Evolutionary conservation across 495 filamentous ascomycete genomes (phyloP), one percentile per base, ranked within the genome.

Genomic region (Aspergillus heteromorphus): DNA sequence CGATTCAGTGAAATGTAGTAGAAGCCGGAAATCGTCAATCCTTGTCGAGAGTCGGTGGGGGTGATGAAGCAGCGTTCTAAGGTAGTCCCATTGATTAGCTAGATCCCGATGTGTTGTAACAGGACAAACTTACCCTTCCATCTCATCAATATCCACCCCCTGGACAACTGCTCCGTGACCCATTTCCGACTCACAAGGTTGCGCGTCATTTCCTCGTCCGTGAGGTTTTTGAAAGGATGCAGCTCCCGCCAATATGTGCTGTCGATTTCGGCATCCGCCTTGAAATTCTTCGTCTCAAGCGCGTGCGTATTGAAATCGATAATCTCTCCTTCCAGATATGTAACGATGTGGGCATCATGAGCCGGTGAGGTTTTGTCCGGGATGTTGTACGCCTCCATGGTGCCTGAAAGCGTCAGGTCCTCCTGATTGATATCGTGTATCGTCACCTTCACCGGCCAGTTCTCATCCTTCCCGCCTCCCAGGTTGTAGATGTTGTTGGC

Each of bases 351-450:
- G 9, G 82, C 79, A 48, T 79, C 80, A n/a, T 76, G 73, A 0
- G 74, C 76, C 13, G 74, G 74, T 1, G 74, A 77, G 10, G 69
- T 68, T 63, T 78, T 79, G 57, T 77, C 78, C 11, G 81, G 87
- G n/a, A 87, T 86, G 58, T 88, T 83, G 73, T 84, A 88, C 10
- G 87, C 87, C 70, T 88, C 85, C 87, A 90, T 90, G 2, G 86
- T 88, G 4, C 87, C 87, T 14, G 84, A 77, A n/a, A 88, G 63
- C 7, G 81, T 84, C 82, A 86, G 84, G 13, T 70, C 73, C 2
- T 69, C 64, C 55, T 82, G 79, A 65, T 89, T 83, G 57, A 89
- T 78, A 48, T 79, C 74, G 61, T 89, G 84, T 49, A 89, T 82
- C 20, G 80, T 86, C 40, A 89, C 84, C 56, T 84, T 85, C 43